Conservation (phyloP, 331 rosid species). For the Malus hybrid region DNA sequence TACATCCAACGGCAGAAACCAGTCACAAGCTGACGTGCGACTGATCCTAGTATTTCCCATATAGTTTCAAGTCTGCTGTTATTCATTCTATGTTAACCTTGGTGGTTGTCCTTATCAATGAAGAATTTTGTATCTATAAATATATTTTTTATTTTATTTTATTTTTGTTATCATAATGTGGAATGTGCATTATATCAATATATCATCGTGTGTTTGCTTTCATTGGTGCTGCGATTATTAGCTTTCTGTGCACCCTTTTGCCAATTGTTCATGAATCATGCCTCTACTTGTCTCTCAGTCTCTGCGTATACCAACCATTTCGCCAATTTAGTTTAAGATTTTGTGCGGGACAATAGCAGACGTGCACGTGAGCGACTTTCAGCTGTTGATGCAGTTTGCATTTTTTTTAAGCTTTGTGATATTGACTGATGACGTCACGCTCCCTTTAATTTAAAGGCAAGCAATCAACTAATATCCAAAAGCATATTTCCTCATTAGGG, state of each 20-base stretch:
- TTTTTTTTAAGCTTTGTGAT: not conserved
- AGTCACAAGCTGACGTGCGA: not conserved
- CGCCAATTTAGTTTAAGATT: not conserved
- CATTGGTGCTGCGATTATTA: not conserved
- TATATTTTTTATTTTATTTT: too few species aligned
- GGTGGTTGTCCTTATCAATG: conserved; percentile 1
- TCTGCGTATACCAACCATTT: not conserved
- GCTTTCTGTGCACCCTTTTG: not conserved
- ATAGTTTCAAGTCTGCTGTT: too few species aligned
- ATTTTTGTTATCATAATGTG: not conserved
- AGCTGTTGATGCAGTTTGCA: not conserved
- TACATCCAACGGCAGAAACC: not conserved
- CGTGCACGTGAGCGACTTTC: not conserved
- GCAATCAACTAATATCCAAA: not conserved
- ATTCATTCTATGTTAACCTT: not conserved
- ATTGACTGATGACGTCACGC: not conserved
- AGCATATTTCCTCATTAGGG: not conserved
- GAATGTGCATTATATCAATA: not conserved
- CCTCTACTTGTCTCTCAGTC: not conserved
- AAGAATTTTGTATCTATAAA: not conserved
- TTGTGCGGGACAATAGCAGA: not conserved
- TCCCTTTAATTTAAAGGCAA: not conserved
- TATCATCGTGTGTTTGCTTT: not conserved
- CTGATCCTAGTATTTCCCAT: not conserved
- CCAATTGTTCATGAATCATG: not conserved